Conservation (phyloP, 805 yeast genomes). For the Cyberlindnera galapagoensis region DNA sequence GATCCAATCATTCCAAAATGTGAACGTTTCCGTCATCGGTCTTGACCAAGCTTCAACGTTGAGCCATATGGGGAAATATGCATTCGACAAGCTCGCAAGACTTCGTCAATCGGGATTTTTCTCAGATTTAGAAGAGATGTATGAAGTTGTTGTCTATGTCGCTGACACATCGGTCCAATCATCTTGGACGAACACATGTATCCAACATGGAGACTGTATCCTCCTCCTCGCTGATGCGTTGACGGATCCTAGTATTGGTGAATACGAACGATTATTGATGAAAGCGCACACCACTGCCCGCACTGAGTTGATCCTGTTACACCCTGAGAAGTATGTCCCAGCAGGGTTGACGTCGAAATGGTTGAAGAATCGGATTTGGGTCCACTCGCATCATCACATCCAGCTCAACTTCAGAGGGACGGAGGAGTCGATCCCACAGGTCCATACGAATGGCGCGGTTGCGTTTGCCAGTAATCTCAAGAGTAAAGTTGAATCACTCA, state of each 20-base stretch:
- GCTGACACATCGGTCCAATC: slow-evolving; percentile 82
- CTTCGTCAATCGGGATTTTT: slow-evolving; percentile 84
- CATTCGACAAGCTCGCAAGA: slow-evolving; percentile 83
- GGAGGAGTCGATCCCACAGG: neutral
- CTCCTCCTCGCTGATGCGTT: slow-evolving; percentile 80
- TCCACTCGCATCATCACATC: slow-evolving; percentile 87
- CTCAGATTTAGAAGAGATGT: slow-evolving; percentile 84
- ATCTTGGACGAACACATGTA: slow-evolving; percentile 87
- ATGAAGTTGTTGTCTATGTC: slow-evolving; percentile 82
- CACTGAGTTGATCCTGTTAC: slow-evolving; percentile 79
- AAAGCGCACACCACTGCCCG: slow-evolving; percentile 78
- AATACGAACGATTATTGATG: slow-evolving; percentile 70
- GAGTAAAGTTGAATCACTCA: slow-evolving; percentile 30
- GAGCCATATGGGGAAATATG: slow-evolving; percentile 80
- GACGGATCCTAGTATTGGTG: slow-evolving; percentile 70
- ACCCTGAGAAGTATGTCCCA: slow-evolving; percentile 72
- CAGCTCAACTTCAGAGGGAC: slow-evolving; percentile 45
- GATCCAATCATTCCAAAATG: slow-evolving; percentile 61
- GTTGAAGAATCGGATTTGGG: slow-evolving; percentile 86
- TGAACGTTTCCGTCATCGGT: slow-evolving; percentile 68
- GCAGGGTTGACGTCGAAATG: slow-evolving; percentile 84
- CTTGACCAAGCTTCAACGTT: slow-evolving; percentile 80
- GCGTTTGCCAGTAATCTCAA: slow-evolving; percentile 24
- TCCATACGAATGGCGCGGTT: slow-evolving; percentile 12
- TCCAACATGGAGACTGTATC: slow-evolving; percentile 94